Percentiles rank a stretch among this genome's conserved stretches.
phyloP scores from a whole-genome alignment of 2,329 filamentous ascomycete genomes.

The Fusarium multiceps region DNA sequence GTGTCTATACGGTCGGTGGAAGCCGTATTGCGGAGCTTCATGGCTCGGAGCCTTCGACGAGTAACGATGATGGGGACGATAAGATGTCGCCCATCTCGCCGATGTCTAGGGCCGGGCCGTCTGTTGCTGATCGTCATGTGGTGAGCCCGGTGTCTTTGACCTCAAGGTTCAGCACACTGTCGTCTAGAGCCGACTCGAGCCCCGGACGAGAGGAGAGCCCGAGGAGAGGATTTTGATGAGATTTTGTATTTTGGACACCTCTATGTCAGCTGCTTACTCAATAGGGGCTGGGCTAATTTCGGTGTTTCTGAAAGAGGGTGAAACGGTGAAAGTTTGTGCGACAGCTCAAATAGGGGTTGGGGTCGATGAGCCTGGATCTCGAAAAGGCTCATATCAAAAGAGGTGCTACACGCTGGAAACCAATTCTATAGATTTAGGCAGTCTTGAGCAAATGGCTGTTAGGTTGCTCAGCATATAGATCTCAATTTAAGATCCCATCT shows the following conservation, averaged over 20 bases:
- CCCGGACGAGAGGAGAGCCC: slow-evolving; percentile 1
- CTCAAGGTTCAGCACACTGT: slow-evolving; percentile 17
- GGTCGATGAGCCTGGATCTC: neutral
- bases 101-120: slow-evolving; percentile 2
- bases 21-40: slow-evolving; percentile 16
- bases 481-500: neutral
- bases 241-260: neutral
- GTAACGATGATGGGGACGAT: neutral
- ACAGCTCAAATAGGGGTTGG: neutral
- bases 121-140: neutral
- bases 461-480: neutral
- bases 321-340: slow-evolving; percentile 22
- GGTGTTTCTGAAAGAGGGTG: slow-evolving; percentile 15
- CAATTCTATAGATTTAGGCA: neutral
- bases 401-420: neutral
- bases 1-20: slow-evolving; percentile 38
- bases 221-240: neutral
- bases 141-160: slow-evolving; percentile 20
- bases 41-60: neutral
- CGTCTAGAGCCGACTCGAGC: slow-evolving; percentile 8
- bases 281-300: slow-evolving; percentile 22
- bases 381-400: neutral
- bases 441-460: neutral
- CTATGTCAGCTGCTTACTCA: neutral
- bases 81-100: slow-evolving; percentile 16